A percentile compares a stretch with the other conserved stretches of the same genome.
Evolutionary conservation across 2,329 filamentous ascomycete genomes (phyloP).

Genomic region (Claviceps quebecensis): DNA sequence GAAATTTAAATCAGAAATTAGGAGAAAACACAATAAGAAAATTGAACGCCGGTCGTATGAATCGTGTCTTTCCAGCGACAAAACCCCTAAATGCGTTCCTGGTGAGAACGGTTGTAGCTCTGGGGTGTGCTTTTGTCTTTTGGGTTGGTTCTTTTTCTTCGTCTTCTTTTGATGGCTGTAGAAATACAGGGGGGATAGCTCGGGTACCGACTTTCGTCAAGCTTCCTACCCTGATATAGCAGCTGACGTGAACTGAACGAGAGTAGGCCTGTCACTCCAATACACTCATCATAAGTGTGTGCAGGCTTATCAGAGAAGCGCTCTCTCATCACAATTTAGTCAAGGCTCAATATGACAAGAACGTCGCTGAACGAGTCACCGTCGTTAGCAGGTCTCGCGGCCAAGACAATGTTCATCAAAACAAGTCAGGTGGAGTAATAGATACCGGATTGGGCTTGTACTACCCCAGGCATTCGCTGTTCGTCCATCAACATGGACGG

Average conservation of each 20-base stretch:
- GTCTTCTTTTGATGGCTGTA: neutral
- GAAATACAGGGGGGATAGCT: too few relatives aligned
- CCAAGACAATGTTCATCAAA: constrained; percentile 2
- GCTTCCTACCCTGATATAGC: neutral
- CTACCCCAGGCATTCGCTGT: constrained; percentile 5
- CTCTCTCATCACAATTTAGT: neutral
- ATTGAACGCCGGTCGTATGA: neutral
- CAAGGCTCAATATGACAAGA: neutral
- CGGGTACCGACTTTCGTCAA: too few relatives aligned
- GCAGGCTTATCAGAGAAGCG: neutral
- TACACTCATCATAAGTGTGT: neutral
- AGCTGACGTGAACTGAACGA: neutral
- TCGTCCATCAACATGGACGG: constrained; percentile 8
- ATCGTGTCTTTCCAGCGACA: too few relatives aligned
- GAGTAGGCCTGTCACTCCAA: neutral
- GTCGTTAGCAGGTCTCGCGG: neutral
- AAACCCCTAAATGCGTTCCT: too few relatives aligned
- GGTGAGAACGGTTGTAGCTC: too few relatives aligned
- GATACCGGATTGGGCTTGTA: constrained; percentile 8
- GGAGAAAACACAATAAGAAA: too few relatives aligned
- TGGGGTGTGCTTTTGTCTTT: neutral
- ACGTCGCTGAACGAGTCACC: neutral
- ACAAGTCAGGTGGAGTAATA: constrained; percentile 10
- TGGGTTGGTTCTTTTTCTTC: neutral
- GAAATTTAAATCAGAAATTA: neutral